Percentiles rank a stretch among this genome's conserved stretches.
These are phyloP conservation scores for Arthonia radiata DNA, from an alignment of 495 filamentous ascomycete genomes.

Conservation along the genomic window DNA sequence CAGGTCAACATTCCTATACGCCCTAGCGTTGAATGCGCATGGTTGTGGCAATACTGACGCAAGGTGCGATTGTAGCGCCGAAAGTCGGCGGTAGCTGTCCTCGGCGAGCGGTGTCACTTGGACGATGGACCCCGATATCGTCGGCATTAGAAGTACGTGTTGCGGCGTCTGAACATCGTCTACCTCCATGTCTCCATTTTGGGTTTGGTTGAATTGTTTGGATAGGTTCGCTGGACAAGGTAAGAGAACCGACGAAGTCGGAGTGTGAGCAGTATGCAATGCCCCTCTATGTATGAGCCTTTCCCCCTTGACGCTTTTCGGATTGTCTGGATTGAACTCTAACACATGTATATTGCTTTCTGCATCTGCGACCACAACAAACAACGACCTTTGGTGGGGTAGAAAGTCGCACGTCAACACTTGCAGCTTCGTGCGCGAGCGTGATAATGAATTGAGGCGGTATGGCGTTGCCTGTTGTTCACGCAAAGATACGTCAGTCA, in stretches of 20 bases:
- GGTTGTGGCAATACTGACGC: constrained; percentile 47
- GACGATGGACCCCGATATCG: constrained; percentile 46
- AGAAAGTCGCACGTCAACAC: constrained; percentile 69
- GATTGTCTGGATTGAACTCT: constrained; percentile 82
- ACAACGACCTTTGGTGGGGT: constrained; percentile 60
- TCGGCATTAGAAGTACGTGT: constrained; percentile 43
- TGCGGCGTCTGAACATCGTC: constrained; percentile 20
- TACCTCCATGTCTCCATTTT: too few species aligned
- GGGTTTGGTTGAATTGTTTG: too few species aligned
- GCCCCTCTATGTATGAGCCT: too few species aligned
- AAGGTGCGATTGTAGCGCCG: constrained; percentile 58
- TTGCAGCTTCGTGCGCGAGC: constrained; percentile 49
- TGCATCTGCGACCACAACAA: constrained; percentile 59
- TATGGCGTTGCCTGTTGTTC: too few species aligned
- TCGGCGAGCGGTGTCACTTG: constrained; percentile 59
- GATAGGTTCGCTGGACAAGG: constrained; percentile 1
- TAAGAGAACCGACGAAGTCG: constrained; percentile 1
- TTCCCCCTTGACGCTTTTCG: too few species aligned
- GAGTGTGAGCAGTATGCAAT: too few species aligned
- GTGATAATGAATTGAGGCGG: too few species aligned
- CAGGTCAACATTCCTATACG: constrained; percentile 33
- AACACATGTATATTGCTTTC: constrained; percentile 69
- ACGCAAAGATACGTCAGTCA: too few species aligned
- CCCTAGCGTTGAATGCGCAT: constrained; percentile 59
- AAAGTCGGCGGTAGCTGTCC: constrained; percentile 57